Evolutionary conservation across 257 asterid genomes (phyloP), one percentile per base, ranked within the genome.

Genomic region (Eucommia ulmoides): DNA sequence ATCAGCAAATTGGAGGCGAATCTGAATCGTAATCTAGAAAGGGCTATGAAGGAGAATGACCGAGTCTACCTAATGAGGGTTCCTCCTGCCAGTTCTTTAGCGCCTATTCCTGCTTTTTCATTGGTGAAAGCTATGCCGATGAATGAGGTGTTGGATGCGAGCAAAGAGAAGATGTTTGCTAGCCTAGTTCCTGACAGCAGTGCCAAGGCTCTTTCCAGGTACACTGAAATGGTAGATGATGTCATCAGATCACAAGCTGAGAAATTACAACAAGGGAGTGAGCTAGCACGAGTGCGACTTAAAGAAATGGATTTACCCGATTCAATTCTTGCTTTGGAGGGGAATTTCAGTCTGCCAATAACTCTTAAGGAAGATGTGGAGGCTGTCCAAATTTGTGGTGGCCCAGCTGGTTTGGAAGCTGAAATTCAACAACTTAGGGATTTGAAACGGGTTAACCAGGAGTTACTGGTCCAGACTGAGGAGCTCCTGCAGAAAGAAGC

Each of bases 221-320:
- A 91, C 72, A 91, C 98, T 0, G 93, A 86, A 68, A 82, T 91
- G 94, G 93, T 91, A 59, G 98, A 91, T 76, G 86, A 81, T 44
- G 59, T 91, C 67, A 85, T 75, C 45, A 79, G 98, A 76, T 72
- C 80, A 42, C 98, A 86, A 69, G 96, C 98, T 59, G 98, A 91
- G 82, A 86, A 81, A 59, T 74, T 91, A 72, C 98, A 83, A 72
- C 94, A 81, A 70, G 98, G 96, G 62, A 91, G 98, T 75, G 98
- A 91, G 68, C 71, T 91, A 54, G 98, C 98, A 49, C 84, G 96
- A 23, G 94, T 91, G 69, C 85, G 91, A 63, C 78, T 91, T 50
- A 91, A 70, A 71, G 98, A 91, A 73, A 86, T 91, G 96, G 98
- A 79, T 63, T 74, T 91, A 56, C 98, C 98, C 23, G 94, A 91